phyloP scores from a whole-genome alignment of 345 rosid species.

The Salix purpurea region DNA sequence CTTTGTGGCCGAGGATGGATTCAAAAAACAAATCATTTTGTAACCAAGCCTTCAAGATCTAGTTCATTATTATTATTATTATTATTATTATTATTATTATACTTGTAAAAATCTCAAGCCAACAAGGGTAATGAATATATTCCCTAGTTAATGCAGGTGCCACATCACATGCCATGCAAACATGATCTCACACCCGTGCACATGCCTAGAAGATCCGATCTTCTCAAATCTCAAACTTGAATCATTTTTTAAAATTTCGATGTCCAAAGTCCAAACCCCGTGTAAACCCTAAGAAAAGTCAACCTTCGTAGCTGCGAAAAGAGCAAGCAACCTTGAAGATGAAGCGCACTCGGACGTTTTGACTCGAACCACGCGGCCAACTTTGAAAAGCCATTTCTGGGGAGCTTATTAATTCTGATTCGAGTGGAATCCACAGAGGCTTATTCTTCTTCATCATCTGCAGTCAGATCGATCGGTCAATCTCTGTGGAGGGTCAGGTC shows the following conservation, averaged over 20 bases:
- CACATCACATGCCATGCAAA: background rate
- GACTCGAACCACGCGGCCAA: conserved; percentile 14
- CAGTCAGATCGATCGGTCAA: background rate
- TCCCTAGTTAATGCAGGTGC: background rate
- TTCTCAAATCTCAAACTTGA: background rate
- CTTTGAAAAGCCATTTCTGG: conserved; percentile 11
- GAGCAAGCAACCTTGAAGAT: background rate
- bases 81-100: too few relatives aligned
- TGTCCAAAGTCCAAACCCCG: conserved; percentile 10
- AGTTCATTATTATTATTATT: too few relatives aligned
- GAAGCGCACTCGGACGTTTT: conserved; percentile 9
- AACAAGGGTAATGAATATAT: too few relatives aligned
- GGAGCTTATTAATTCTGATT: background rate
- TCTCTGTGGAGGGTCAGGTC: conserved; percentile 6
- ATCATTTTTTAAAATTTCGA: background rate
- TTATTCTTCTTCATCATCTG: too few relatives aligned
- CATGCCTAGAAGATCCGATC: background rate
- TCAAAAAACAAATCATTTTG: too few relatives aligned
- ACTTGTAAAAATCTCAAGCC: too few relatives aligned
- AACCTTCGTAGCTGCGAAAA: background rate
- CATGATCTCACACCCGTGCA: background rate
- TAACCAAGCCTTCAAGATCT: background rate
- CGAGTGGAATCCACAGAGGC: conserved; percentile 27
- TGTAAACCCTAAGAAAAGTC: conserved; percentile 19
- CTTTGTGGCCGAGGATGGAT: too few relatives aligned